These are phyloP conservation scores for Hansenula anomala DNA, from an alignment of 1,139 yeast genomes.

Conservation along the genomic window DNA sequence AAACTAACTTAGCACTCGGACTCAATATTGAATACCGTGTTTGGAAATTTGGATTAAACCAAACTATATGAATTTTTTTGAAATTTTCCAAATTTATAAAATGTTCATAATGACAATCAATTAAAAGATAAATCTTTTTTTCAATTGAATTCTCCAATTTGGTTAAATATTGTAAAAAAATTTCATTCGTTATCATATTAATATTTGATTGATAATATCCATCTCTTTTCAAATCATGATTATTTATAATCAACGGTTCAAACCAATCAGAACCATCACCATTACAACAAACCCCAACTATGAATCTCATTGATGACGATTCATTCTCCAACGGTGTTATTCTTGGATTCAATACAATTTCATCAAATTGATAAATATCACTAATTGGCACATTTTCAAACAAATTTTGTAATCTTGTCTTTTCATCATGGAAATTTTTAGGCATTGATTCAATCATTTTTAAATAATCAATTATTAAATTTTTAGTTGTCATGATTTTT, in stretches of 20 bases:
- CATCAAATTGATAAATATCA: constrained; percentile 21
- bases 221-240: too few species aligned
- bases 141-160: constrained; percentile 10
- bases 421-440: background rate
- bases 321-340: too few species aligned
- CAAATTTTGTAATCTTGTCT: background rate
- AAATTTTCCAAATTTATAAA: constrained; percentile 12
- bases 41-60: background rate
- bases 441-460: constrained; percentile 7
- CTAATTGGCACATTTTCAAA: background rate
- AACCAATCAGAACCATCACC: constrained; percentile 21
- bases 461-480: constrained; percentile 19
- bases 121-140: constrained; percentile 21
- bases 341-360: constrained; percentile 16
- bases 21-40: background rate
- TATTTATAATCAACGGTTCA: constrained; percentile 22
- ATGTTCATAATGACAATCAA: constrained; percentile 28
- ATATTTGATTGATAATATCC: constrained; percentile 10
- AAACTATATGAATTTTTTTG: background rate
- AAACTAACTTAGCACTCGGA: background rate
- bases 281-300: constrained; percentile 22
- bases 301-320: too few species aligned
- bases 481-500: constrained; percentile 18
- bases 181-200: constrained; percentile 23
- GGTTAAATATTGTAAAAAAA: constrained; percentile 21